These are phyloP conservation scores for Adiantum capillusveneris DNA, from an alignment of 75 land plant genomes.

Conservation along the genomic window DNA sequence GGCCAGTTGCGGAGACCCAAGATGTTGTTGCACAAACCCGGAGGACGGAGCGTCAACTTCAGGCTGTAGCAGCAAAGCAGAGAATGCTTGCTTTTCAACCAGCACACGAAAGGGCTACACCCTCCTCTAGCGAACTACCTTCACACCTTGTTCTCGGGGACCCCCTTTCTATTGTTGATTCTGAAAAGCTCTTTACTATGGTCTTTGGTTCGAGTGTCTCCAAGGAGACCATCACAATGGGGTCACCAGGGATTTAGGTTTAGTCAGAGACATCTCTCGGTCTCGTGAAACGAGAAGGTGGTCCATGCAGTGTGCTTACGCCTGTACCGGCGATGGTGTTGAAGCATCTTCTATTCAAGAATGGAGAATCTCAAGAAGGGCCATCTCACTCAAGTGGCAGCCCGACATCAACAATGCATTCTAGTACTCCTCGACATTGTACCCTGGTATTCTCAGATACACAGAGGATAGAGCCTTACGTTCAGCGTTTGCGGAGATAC, in stretches of 20 bases:
- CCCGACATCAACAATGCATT: background rate
- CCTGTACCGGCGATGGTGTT: constrained; percentile 91
- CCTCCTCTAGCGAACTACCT: background rate
- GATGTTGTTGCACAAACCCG: constrained; percentile 14
- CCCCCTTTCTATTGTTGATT: constrained; percentile 37
- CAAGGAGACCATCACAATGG: constrained; percentile 83
- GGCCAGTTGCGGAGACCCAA: background rate
- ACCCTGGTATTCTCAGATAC: constrained; percentile 24
- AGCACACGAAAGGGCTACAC: constrained; percentile 2
- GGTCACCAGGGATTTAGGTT: constrained; percentile 96
- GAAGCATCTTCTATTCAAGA: constrained; percentile 70
- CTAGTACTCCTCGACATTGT: constrained; percentile 5
- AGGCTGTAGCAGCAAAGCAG: constrained; percentile 92
- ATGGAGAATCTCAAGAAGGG: background rate
- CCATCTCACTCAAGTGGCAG: constrained; percentile 12
- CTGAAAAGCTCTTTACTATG: constrained; percentile 63
- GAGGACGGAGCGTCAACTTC: constrained; percentile 68
- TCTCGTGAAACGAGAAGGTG: constrained; percentile 94
- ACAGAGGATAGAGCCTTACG: constrained; percentile 12
- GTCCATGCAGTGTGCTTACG: constrained; percentile 96
- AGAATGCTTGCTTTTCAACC: constrained; percentile 27
- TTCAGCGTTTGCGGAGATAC: too few species aligned
- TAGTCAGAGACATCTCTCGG: constrained; percentile 90
- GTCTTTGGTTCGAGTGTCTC: constrained; percentile 63
- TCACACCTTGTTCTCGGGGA: constrained; percentile 15